A percentile compares a stretch with the other conserved stretches of the same genome.
These are phyloP conservation scores for Kwoniella dejecticola DNA, from an alignment of 768 basidiomycete species.

Conservation along the genomic window DNA sequence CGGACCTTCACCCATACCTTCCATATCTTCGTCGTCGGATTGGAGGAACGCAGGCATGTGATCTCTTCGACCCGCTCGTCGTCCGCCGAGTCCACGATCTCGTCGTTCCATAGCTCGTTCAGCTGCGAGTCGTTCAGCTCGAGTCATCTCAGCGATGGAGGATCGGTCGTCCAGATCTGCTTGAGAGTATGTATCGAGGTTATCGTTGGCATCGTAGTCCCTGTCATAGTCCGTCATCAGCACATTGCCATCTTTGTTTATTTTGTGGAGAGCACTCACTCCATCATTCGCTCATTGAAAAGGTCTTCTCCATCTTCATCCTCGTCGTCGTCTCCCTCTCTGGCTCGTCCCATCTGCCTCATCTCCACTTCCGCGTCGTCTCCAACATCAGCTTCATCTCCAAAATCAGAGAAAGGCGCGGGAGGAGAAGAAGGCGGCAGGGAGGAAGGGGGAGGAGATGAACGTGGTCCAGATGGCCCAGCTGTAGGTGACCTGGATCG, in stretches of 20 bases:
- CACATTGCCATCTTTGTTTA: not conserved
- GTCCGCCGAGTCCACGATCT: conserved; percentile 74
- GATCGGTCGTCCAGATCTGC: conserved; percentile 75
- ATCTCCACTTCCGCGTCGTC: conserved; percentile 56
- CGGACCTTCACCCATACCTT: conserved; percentile 64
- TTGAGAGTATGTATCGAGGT: conserved; percentile 83
- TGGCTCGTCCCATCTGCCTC: conserved; percentile 43
- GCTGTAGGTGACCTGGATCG: conserved; percentile 32
- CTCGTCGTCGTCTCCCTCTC: conserved; percentile 66
- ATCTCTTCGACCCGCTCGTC: conserved; percentile 73
- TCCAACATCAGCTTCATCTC: conserved; percentile 72
- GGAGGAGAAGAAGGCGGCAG: conserved; percentile 85
- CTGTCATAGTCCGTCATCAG: conserved; percentile 32
- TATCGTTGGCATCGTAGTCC: conserved; percentile 81
- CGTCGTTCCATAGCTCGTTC: conserved; percentile 85
- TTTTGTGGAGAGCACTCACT: conserved; percentile 61
- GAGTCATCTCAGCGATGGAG: conserved; percentile 48
- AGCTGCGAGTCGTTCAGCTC: conserved; percentile 64
- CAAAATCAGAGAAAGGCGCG: conserved; percentile 80
- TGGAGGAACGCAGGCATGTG: conserved; percentile 86
- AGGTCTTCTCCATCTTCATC: conserved; percentile 93
- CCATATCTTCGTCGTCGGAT: conserved; percentile 75
- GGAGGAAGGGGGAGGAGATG: conserved; percentile 62
- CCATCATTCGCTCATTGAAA: conserved; percentile 72
- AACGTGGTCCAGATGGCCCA: conserved; percentile 46